Conservation (phyloP, 1,284 basidiomycete species). For the Ustilago lituana region DNA sequence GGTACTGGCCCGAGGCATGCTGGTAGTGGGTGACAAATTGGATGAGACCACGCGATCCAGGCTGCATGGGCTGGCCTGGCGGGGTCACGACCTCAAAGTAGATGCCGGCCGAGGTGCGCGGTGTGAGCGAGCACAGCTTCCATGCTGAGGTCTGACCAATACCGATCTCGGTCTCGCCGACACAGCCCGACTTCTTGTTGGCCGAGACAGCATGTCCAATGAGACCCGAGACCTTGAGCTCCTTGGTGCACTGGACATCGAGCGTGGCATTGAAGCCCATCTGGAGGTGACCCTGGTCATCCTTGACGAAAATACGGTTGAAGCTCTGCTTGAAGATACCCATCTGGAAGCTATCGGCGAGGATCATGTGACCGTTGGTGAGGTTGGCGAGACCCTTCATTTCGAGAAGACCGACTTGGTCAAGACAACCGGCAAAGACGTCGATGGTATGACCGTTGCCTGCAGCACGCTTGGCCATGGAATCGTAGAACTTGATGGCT, state of each 20-base stretch:
- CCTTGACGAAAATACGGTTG: slow-evolving; percentile 91
- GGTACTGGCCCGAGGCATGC: slow-evolving; percentile 91
- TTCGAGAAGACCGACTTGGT: slow-evolving; percentile 96
- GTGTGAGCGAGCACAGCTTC: slow-evolving; percentile 92
- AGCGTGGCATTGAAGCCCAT: slow-evolving; percentile 99
- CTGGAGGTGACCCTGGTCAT: slow-evolving; percentile 87
- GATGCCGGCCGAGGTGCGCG: slow-evolving; percentile 86
- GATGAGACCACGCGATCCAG: slow-evolving; percentile 91
- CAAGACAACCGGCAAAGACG: slow-evolving; percentile 94
- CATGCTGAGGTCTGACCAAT: slow-evolving; percentile 99
- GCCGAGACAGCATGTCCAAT: slow-evolving; percentile 98
- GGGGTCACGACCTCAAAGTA: slow-evolving; percentile 99
- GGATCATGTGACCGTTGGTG: slow-evolving; percentile 94
- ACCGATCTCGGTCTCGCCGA: slow-evolving; percentile 99
- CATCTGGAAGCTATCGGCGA: slow-evolving; percentile 96
- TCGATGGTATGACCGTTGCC: slow-evolving; percentile 95
- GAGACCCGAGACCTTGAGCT: slow-evolving; percentile 96
- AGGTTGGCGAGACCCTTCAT: slow-evolving; percentile 96
- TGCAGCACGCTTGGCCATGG: slow-evolving; percentile 89
- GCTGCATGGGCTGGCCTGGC: slow-evolving; percentile 91
- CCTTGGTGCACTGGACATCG: slow-evolving; percentile 98
- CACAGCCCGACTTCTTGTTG: slow-evolving; percentile 94
- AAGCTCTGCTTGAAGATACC: slow-evolving; percentile 99
- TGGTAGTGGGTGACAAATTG: slow-evolving; percentile 99
- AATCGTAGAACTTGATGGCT: slow-evolving; percentile 97